These are phyloP conservation scores for Dioscorea zingiberensis DNA, from an alignment of 106 monocot genomes.

Conservation along the genomic window DNA sequence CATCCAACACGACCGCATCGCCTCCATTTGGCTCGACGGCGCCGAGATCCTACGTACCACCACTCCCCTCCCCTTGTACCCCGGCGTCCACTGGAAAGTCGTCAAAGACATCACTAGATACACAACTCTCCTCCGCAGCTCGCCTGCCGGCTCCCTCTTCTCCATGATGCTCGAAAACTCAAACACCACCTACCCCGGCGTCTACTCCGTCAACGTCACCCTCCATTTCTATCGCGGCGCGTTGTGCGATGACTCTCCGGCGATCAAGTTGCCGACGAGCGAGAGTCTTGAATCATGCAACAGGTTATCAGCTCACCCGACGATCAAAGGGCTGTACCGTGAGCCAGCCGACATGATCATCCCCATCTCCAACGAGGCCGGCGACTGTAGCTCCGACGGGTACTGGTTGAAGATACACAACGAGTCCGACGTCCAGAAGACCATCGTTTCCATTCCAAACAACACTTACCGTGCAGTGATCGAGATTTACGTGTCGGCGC, in stretches of 20 bases:
- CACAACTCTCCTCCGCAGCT: slow-evolving; percentile 28
- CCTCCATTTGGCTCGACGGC: slow-evolving; percentile 48
- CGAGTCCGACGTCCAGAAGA: neutral
- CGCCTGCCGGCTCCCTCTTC: neutral
- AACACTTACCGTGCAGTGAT: slow-evolving; percentile 31
- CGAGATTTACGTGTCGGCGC: slow-evolving; percentile 25
- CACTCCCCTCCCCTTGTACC: slow-evolving; percentile 29
- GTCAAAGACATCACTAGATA: slow-evolving; percentile 49
- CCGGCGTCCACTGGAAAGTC: slow-evolving; percentile 40
- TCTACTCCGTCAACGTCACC: slow-evolving; percentile 50
- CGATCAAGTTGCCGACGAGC: neutral
- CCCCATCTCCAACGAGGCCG: slow-evolving; percentile 15
- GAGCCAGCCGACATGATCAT: slow-evolving; percentile 28
- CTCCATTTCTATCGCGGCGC: slow-evolving; percentile 42
- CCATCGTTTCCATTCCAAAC: neutral
- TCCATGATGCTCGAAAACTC: slow-evolving; percentile 51
- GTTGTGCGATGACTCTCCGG: neutral
- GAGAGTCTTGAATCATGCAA: neutral
- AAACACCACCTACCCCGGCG: slow-evolving; percentile 39
- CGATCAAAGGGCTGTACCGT: neutral
- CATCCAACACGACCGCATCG: slow-evolving; percentile 37
- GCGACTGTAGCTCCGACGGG: slow-evolving; percentile 4
- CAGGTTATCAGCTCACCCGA: neutral
- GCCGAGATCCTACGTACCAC: slow-evolving; percentile 51
- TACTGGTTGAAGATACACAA: slow-evolving; percentile 27